Percentiles rank a stretch among this genome's conserved stretches.
phyloP scores from a whole-genome alignment of 345 rosid species.

The Excoecaria cochinchinensis region DNA sequence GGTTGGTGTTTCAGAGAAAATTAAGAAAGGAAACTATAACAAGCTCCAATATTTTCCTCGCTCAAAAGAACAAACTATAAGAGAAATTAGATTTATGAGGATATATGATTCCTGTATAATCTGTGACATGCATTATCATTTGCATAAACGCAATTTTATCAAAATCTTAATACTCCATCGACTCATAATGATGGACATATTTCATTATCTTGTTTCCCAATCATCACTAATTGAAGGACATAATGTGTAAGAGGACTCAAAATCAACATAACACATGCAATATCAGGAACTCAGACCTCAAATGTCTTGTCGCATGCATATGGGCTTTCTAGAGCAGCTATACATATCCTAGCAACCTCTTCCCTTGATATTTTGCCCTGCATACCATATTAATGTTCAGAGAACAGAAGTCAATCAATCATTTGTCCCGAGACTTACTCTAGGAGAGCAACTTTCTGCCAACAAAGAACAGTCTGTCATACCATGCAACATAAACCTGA shows the following conservation, averaged over 20 bases:
- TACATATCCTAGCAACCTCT: slow-evolving; percentile 83
- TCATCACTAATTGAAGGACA: neutral
- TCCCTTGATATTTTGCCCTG: slow-evolving; percentile 96
- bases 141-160: neutral
- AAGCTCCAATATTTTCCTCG: no score
- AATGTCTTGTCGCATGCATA: slow-evolving; percentile 82
- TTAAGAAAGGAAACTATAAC: no score
- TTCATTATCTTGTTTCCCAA: no score
- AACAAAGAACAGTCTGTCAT: neutral
- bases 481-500: neutral
- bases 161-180: neutral
- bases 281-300: slow-evolving; percentile 47
- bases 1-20: no score
- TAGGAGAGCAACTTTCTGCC: neutral
- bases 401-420: neutral
- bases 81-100: no score
- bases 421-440: neutral
- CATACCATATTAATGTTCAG: slow-evolving; percentile 3
- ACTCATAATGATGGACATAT: neutral
- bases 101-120: neutral
- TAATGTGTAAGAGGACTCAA: neutral
- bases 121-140: neutral
- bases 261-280: neutral
- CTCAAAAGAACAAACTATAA: no score
- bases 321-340: slow-evolving; percentile 80